Evolutionary conservation across 176 grass and related monocot species (phyloP), one percentile per base, ranked within the genome.

Genomic region (Areca catechu): DNA sequence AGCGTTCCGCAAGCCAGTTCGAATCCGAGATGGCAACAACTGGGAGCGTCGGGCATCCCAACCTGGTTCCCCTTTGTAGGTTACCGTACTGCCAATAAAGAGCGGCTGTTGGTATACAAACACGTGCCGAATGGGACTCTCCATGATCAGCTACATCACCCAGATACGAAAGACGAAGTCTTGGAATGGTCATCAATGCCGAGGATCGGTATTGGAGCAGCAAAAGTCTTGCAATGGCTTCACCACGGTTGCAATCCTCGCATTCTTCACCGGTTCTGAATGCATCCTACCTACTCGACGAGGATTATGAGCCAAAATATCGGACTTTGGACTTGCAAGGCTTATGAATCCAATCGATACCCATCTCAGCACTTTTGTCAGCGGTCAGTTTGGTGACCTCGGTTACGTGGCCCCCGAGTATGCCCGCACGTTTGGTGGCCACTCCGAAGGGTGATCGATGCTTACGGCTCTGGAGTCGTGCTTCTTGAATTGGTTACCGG

Each of bases 311-410:
- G 23, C 80, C 92, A 49, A 97, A 54, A 97, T 97, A 49, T 91
- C 92, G 18, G 92, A 97, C 65, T 97, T 97, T 49, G 92, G 92
- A 15, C n/a, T 97, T 64, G 92, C 92, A 63, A 80, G 83, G 82
- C 86, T 90, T 55, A 97, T 97, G 92, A 97, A 97, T 82, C 83
- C 86, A 14, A 74, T 96, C 21, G 86, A 96, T 57, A 96, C 92
- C 22, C 92, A 90, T 77, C 76, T 91, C 19, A 97, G 86, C 62
- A 97, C 92, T 56, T 91, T 97, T 29, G 78, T 91, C 22, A 88
- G 82, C 9, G 86, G 86, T 34, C 83, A 97, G 79, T 96, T 96
- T 63, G 92, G 92, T 17, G 92, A 97, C 65, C n/a, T 97, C 21
- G 92, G 86, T 0, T 97, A 97, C 59, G 86, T 97, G 23, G 92